Percentiles rank a stretch among this genome's conserved stretches.
These are phyloP conservation scores for Pelargonium nanum DNA, from an alignment of 345 rosid species.

Conservation along the genomic window DNA sequence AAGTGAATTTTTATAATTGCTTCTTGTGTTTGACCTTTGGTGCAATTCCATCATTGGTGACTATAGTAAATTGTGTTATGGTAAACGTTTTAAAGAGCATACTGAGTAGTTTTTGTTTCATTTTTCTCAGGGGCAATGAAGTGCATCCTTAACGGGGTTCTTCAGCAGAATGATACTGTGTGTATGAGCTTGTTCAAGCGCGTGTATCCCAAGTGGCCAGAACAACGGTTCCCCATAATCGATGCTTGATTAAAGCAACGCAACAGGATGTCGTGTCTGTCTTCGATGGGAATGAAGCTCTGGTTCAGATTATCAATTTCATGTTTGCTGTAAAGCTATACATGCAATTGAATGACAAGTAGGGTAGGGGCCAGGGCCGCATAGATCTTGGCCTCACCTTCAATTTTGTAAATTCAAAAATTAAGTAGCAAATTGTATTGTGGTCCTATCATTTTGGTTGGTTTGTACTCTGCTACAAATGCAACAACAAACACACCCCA, in stretches of 20 bases:
- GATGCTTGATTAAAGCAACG: conserved; percentile 26
- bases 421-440: too few relatives aligned
- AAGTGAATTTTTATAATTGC: too few relatives aligned
- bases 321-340: neutral
- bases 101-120: neutral
- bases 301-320: conserved; percentile 48
- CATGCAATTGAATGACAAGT: neutral
- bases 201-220: conserved; percentile 87
- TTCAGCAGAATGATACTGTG: conserved; percentile 80
- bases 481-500: too few relatives aligned
- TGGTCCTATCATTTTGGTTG: neutral
- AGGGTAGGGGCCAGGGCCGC: too few relatives aligned
- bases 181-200: conserved; percentile 91
- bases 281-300: conserved; percentile 59
- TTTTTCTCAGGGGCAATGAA: conserved; percentile 67
- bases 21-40: too few relatives aligned
- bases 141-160: conserved; percentile 70
- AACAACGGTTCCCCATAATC: conserved; percentile 43
- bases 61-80: too few relatives aligned
- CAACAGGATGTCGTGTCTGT: conserved; percentile 11
- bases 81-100: neutral
- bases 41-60: too few relatives aligned
- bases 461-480: too few relatives aligned
- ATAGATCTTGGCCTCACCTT: neutral
- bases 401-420: neutral